Evolutionary conservation across 2,329 filamentous ascomycete species (phyloP), one percentile per base, ranked within the genome.

Genomic region (Venturia aucupariae): DNA sequence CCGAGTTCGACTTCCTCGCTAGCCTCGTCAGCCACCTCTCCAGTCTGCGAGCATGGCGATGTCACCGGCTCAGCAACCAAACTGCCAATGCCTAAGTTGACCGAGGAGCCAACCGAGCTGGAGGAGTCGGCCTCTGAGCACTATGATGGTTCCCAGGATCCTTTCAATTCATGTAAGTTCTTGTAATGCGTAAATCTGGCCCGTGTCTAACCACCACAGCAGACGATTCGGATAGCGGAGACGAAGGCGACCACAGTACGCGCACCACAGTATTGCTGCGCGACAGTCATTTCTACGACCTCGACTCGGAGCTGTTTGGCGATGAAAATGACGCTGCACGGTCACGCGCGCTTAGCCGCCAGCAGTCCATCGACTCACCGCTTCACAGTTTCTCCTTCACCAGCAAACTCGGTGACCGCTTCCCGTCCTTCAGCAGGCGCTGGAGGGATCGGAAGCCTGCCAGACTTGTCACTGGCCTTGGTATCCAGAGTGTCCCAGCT

Each of bases 1-100:
- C 83, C 86, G 30, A 93, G 90, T 76, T 94, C 91, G 0, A 82
- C 83, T 35, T 96, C 92, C 1, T 96, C 92, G 5, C 79, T 90
- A 65, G 87, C 89, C 64, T 67, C 76, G 44, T 85, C 38, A 13
- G 27, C 65, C 13, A 65, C 73, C 65, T 79, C 83, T 19, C 77
- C 81, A 24, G 72, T 74, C 4, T 77, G 77, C 69, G 85, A 86
- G 8, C 69, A 69, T 76, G 76, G 71, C 75, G 67, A 87, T 81
- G 64, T 87, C 81, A 66, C 87, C 81, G 65, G 82, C 77, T 61
- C 80, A 79, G 78, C 84, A 0, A 80, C 81, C 70, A 90, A 90
- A 76, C 80, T 97, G 67, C 89, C 90, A 19, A 66, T 64, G 63
- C 63, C 63, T 13, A 48, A 94, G 70, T 89, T 97, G 24, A 84